Evolutionary conservation across 805 yeast species (phyloP).

Genomic region (Candida schatavii): DNA sequence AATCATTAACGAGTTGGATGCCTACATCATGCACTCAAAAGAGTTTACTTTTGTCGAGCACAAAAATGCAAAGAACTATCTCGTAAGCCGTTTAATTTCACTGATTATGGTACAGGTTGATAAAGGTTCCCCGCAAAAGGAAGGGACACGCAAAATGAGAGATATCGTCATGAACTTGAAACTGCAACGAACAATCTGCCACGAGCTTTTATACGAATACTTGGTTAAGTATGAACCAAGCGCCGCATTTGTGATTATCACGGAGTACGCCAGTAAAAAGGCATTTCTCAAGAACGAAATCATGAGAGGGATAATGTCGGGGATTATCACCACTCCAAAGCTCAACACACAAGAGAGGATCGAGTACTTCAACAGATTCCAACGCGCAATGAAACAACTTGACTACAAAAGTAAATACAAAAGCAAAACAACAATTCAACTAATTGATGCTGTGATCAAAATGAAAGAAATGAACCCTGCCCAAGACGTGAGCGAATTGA

Average conservation of each 20-base stretch:
- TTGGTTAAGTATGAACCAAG: conserved; percentile 27
- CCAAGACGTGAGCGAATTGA: conserved; percentile 4
- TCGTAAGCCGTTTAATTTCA: not conserved
- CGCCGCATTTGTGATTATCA: conserved; percentile 23
- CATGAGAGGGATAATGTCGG: conserved; percentile 23
- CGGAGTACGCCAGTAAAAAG: conserved; percentile 18
- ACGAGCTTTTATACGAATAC: conserved; percentile 19
- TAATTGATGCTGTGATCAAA: conserved; percentile 12
- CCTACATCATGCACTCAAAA: not conserved
- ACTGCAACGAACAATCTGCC: conserved; percentile 11
- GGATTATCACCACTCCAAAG: conserved; percentile 21
- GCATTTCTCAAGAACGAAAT: conserved; percentile 15
- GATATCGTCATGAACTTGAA: conserved; percentile 16
- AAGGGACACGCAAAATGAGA: conserved; percentile 12
- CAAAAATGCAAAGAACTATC: not conserved
- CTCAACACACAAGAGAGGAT: conserved; percentile 17
- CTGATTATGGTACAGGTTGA: not conserved
- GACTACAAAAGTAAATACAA: conserved; percentile 17
- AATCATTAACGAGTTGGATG: not conserved
- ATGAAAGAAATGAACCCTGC: conserved; percentile 9
- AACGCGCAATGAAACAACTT: conserved; percentile 12
- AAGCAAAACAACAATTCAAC: conserved; percentile 9
- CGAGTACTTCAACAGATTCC: conserved; percentile 16
- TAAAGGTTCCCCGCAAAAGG: not conserved
- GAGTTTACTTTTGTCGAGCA: not conserved